Conservation (phyloP, 495 filamentous ascomycete species). For the Hypoxylon cercidicola region DNA sequence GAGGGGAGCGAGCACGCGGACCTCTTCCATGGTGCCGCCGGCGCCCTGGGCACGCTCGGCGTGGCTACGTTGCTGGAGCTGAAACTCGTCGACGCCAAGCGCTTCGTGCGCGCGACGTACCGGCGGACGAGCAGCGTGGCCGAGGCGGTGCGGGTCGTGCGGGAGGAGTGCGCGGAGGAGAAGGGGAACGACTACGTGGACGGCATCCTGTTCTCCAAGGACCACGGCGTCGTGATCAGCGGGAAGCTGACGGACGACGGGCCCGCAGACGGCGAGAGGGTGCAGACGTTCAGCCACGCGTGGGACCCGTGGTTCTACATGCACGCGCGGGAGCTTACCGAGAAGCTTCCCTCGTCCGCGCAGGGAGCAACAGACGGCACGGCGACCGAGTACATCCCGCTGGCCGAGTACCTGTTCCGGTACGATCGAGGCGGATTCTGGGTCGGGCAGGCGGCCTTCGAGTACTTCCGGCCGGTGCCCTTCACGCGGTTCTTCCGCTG, state of each 20-base stretch:
- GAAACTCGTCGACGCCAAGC: conserved; percentile 60
- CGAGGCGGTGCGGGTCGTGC: conserved; percentile 52
- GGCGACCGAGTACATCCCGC: conserved; percentile 59
- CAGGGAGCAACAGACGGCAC: no score
- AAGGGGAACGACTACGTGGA: conserved; percentile 56
- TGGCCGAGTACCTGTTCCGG: conserved; percentile 66
- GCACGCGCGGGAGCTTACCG: conserved; percentile 53
- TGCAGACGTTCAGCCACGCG: conserved; percentile 57
- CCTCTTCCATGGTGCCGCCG: conserved; percentile 65
- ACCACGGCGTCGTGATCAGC: conserved; percentile 63
- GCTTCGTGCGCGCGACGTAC: conserved; percentile 67
- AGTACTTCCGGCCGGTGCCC: conserved; percentile 63
- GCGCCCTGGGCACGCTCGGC: conserved; percentile 67
- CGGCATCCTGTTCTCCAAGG: conserved; percentile 61
- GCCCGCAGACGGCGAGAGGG: conserved; percentile 32
- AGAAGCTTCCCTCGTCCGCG: conserved; percentile 32
- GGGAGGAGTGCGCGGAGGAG: conserved; percentile 41
- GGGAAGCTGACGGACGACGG: conserved; percentile 60
- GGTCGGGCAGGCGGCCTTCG: conserved; percentile 65
- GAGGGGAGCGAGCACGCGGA: conserved; percentile 52
- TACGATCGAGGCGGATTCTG: conserved; percentile 71
- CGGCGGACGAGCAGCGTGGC: conserved; percentile 55
- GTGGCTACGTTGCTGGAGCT: conserved; percentile 67
- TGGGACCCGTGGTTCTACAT: conserved; percentile 66
- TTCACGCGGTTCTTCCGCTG: conserved; percentile 65